phyloP scores from a whole-genome alignment of 2,329 filamentous ascomycete species.

The Hawksworthiomyces lignivorus region DNA sequence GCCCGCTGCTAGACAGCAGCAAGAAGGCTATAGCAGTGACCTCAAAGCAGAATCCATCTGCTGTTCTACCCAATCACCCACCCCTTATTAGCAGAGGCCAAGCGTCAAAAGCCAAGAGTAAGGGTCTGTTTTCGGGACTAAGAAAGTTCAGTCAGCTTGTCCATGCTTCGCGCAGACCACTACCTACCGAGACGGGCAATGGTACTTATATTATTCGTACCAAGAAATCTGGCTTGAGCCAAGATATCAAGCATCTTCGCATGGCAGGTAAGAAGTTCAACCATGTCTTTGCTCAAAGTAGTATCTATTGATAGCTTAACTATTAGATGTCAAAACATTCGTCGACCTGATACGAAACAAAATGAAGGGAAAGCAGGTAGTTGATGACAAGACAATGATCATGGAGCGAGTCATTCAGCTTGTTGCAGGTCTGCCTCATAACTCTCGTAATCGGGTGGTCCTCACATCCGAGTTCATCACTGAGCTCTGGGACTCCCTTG shows the following conservation, averaged over 20 bases:
- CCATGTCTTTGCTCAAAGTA: too few species aligned
- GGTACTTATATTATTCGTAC: constrained; percentile 46
- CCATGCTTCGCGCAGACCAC: constrained; percentile 44
- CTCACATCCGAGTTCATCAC: constrained; percentile 62
- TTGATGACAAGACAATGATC: constrained; percentile 70
- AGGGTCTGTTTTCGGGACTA: too few species aligned
- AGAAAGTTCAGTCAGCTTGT: neutral
- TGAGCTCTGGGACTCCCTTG: constrained; percentile 62
- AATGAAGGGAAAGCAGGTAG: constrained; percentile 51
- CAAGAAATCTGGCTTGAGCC: constrained; percentile 42
- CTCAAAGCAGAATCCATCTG: too few species aligned
- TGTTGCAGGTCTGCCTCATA: constrained; percentile 54
- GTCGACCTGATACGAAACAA: constrained; percentile 53
- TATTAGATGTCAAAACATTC: constrained; percentile 43
- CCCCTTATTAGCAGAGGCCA: too few species aligned
- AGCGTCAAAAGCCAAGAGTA: too few species aligned
- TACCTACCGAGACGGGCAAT: constrained; percentile 55
- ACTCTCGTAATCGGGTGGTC: constrained; percentile 52
- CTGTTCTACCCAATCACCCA: too few species aligned
- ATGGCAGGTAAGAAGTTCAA: constrained; percentile 33
- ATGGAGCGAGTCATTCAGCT: constrained; percentile 69
- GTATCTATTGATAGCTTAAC: too few species aligned
- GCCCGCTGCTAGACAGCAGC: too few species aligned
- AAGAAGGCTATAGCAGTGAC: too few species aligned
- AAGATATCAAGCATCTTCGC: constrained; percentile 51